A percentile compares a stretch with the other conserved stretches of the same genome.
Conservation (phyloP, 768 basidiomycete genomes). For the Mycena indigotica region DNA sequence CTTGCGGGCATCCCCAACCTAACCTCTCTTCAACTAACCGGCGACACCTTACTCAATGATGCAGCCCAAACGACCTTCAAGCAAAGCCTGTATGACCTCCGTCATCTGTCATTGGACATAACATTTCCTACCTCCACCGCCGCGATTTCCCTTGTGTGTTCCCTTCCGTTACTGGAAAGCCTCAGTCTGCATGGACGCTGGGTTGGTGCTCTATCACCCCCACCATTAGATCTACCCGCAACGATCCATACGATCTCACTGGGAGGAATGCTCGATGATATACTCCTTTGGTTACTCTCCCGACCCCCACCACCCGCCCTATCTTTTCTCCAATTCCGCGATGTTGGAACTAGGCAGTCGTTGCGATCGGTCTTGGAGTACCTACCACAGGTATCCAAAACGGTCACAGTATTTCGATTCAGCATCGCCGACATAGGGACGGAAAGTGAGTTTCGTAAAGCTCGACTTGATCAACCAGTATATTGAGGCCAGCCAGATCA, state of each 20-base stretch:
- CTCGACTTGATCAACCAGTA: neutral
- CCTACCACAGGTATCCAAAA: conserved; percentile 3
- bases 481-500: too few species aligned
- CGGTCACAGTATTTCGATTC: conserved; percentile 7
- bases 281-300: conserved; percentile 16
- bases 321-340: conserved; percentile 13
- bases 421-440: conserved; percentile 9
- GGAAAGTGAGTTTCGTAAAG: conserved; percentile 18
- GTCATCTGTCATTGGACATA: conserved; percentile 9
- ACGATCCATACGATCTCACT: conserved; percentile 15
- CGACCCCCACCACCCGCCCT: conserved; percentile 8
- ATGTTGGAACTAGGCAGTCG: conserved; percentile 7
- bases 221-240: conserved; percentile 6
- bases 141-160: conserved; percentile 14
- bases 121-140: conserved; percentile 17
- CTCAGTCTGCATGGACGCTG: conserved; percentile 12
- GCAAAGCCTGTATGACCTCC: conserved; percentile 9
- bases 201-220: conserved; percentile 12
- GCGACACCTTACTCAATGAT: conserved; percentile 11
- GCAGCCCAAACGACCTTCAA: conserved; percentile 2
- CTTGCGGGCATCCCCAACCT: conserved; percentile 14
- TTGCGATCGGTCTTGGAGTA: conserved; percentile 7
- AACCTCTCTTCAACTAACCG: conserved; percentile 15
- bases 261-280: conserved; percentile 13
- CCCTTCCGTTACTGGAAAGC: conserved; percentile 18